Evolutionary conservation across 225 moss, liverwort and hornwort genomes (phyloP).

Genomic region (Bryoerythrophyllum caledonicum): DNA sequence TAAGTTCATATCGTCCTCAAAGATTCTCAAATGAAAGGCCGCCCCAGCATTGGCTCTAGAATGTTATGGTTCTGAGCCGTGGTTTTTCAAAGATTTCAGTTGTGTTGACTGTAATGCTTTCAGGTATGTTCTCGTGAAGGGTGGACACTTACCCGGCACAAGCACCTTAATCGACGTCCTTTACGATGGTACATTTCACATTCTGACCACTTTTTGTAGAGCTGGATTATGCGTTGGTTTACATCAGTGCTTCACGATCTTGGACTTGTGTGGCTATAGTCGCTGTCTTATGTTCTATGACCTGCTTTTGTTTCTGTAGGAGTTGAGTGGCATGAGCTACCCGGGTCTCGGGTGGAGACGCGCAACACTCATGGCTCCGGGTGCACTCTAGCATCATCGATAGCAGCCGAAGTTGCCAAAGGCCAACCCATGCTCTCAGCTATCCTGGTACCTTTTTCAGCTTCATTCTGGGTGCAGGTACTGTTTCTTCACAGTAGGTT

Average conservation of each 20-base stretch:
- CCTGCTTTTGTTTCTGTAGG: conserved; percentile 36
- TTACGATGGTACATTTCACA: conserved; percentile 69
- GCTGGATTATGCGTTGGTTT: not conserved
- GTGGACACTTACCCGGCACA: conserved; percentile 79
- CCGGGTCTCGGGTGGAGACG: conserved; percentile 69
- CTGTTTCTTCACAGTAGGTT: not conserved
- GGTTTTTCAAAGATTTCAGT: not conserved
- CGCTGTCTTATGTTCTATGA: not conserved
- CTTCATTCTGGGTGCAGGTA: not conserved
- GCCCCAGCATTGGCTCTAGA: too few relatives aligned
- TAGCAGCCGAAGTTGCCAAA: conserved; percentile 94
- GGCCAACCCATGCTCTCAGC: conserved; percentile 77
- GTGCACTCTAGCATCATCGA: conserved; percentile 89
- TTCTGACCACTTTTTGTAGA: not conserved
- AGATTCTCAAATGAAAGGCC: not conserved
- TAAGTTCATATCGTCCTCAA: too few relatives aligned
- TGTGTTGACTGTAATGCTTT: conserved; percentile 2
- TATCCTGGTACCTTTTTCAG: conserved; percentile 51
- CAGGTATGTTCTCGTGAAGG: conserved; percentile 94
- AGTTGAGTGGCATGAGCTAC: conserved; percentile 78
- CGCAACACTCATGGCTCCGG: conserved; percentile 97
- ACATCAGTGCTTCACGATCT: not conserved
- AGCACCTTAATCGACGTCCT: conserved; percentile 75
- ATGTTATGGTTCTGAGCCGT: not conserved
- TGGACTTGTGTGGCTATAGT: not conserved